These are phyloP conservation scores for Cryptosporidium meleagridis DNA, from an alignment of 169 alveolate species.

Conservation along the genomic window DNA sequence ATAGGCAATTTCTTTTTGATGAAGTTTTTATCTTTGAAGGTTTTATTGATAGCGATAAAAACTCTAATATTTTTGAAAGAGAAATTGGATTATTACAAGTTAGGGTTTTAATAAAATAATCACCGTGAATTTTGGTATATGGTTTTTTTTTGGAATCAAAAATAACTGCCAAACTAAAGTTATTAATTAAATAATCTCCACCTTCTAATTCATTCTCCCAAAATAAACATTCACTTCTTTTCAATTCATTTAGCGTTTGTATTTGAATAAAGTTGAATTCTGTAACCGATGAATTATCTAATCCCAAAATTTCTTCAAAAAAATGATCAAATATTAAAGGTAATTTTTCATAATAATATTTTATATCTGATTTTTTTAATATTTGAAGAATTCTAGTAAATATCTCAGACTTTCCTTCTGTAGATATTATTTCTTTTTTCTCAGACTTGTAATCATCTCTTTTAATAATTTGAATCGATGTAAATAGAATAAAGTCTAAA, in stretches of 20 bases:
- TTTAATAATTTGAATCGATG: constrained; percentile 16
- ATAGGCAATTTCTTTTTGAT: not conserved
- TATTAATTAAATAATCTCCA: not conserved
- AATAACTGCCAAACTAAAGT: not conserved
- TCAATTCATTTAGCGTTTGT: not conserved
- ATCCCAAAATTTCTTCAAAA: not conserved
- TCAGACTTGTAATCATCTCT: not conserved
- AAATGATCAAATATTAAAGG: not conserved
- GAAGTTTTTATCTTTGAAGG: not conserved
- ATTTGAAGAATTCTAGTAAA: constrained; percentile 5
- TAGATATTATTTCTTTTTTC: not conserved
- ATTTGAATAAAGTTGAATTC: not conserved
- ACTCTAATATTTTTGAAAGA: not conserved
- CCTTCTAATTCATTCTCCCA: constrained; percentile 20
- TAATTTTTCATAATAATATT: constrained; percentile 24
- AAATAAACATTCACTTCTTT: not conserved
- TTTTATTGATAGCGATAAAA: not conserved
- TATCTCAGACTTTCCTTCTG: not conserved
- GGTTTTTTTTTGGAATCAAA: not conserved
- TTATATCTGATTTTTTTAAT: not conserved
- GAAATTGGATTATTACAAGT: not conserved
- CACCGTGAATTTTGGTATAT: not conserved
- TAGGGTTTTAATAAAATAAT: not conserved
- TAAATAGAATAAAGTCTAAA: constrained; percentile 31
- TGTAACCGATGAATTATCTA: not conserved